phyloP scores from a whole-genome alignment of 768 basidiomycete genomes.

The Tulasnella sp. region DNA sequence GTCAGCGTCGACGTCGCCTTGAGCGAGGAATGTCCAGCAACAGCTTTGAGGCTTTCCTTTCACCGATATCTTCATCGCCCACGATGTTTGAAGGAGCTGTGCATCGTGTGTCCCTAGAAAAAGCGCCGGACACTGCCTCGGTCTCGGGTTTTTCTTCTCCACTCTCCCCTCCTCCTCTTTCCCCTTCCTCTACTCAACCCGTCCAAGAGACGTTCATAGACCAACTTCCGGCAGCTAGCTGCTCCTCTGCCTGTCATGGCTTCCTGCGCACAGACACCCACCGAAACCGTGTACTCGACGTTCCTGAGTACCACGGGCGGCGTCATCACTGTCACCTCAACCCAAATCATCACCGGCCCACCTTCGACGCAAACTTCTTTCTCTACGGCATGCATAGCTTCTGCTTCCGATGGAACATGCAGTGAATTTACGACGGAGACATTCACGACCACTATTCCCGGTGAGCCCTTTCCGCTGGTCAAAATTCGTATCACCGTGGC shows the following conservation, averaged over 20 bases:
- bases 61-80: neutral
- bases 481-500: neutral
- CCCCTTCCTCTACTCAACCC: neutral
- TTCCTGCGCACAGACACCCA: conserved; percentile 12
- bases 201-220: neutral
- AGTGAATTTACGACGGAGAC: neutral
- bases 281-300: conserved; percentile 14
- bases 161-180: neutral
- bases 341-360: neutral
- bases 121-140: neutral
- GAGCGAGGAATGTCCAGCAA: neutral
- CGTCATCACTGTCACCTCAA: conserved; percentile 1
- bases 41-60: conserved; percentile 7
- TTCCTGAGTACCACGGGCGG: neutral
- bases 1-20: conserved; percentile 1
- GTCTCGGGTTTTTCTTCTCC: neutral
- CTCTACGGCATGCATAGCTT: conserved; percentile 9
- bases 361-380: conserved; percentile 1
- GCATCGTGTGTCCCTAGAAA: conserved; percentile 4
- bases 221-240: neutral
- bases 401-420: conserved; percentile 17
- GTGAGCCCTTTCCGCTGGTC: conserved; percentile 1
- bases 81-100: neutral
- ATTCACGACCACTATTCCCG: conserved; percentile 14
- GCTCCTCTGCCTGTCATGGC: conserved; percentile 15